phyloP scores from a whole-genome alignment of 2,329 filamentous ascomycete genomes.

The Penicillium sp. region DNA sequence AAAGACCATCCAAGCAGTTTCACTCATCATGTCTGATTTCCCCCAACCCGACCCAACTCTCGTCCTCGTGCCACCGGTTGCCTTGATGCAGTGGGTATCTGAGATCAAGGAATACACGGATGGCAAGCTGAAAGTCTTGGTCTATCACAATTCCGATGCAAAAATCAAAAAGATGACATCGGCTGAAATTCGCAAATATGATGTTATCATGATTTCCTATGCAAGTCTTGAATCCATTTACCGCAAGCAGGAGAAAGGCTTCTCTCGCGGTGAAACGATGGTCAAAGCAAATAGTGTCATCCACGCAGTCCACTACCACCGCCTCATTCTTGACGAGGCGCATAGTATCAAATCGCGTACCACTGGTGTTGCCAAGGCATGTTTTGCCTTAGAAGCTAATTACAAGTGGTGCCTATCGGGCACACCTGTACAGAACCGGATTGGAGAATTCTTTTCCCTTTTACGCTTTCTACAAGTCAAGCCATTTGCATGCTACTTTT shows the following conservation, averaged over 20 bases:
- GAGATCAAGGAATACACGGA: constrained; percentile 79
- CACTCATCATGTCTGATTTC: constrained; percentile 96
- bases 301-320: constrained; percentile 82
- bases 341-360: constrained; percentile 89
- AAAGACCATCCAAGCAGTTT: constrained; percentile 97
- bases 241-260: constrained; percentile 88
- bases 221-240: constrained; percentile 81
- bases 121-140: constrained; percentile 82
- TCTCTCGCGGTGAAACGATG: constrained; percentile 73
- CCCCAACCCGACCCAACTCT: constrained; percentile 78
- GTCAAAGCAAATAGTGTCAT: constrained; percentile 78
- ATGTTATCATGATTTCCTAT: constrained; percentile 96
- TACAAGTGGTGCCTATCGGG: constrained; percentile 97
- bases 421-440: constrained; percentile 93
- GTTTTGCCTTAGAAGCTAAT: constrained; percentile 80
- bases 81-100: constrained; percentile 90
- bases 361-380: constrained; percentile 90
- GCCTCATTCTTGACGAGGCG: constrained; percentile 89
- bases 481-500: constrained; percentile 92
- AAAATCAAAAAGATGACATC: constrained; percentile 75
- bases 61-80: constrained; percentile 88
- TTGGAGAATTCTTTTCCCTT: constrained; percentile 94
- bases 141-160: constrained; percentile 82
- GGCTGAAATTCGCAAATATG: constrained; percentile 73
- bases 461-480: constrained; percentile 85